Evolutionary conservation across 768 basidiomycete species (phyloP).

Genomic region (Rhodotorula toruloides): DNA sequence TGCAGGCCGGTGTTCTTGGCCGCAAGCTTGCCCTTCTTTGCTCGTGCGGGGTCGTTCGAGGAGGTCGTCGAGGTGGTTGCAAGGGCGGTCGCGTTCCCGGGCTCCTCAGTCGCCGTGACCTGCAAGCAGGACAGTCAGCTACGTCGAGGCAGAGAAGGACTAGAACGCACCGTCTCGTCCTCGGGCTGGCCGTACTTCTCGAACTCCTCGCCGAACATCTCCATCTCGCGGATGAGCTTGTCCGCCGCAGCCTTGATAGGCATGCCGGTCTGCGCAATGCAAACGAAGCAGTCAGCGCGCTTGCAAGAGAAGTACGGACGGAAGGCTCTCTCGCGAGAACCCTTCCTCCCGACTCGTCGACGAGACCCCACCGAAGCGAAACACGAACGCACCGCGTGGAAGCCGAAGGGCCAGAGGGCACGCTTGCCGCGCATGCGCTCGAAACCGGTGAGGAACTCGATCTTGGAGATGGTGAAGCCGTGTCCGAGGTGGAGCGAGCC

Average conservation of each 20-base stretch:
- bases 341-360: too few species aligned
- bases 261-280: constrained; percentile 66
- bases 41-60: constrained; percentile 58
- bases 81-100: constrained; percentile 43
- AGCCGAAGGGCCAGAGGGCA: constrained; percentile 92
- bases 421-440: constrained; percentile 91
- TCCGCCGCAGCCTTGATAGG: constrained; percentile 99
- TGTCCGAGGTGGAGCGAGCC: constrained; percentile 94
- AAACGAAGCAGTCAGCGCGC: not conserved
- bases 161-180: constrained; percentile 47
- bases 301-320: not conserved
- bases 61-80: constrained; percentile 42
- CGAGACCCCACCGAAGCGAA: too few species aligned
- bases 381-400: constrained; percentile 59
- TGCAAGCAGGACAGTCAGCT: constrained; percentile 34
- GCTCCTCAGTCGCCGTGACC: constrained; percentile 47
- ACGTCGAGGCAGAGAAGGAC: constrained; percentile 34
- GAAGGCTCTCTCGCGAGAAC: too few species aligned
- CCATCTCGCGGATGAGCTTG: constrained; percentile 95
- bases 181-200: constrained; percentile 56
- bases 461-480: constrained; percentile 95
- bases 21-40: constrained; percentile 88
- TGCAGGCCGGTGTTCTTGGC: constrained; percentile 88
- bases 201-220: constrained; percentile 87
- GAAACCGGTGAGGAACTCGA: constrained; percentile 93